A percentile compares a stretch with the other conserved stretches of the same genome.
Evolutionary conservation across 2,329 filamentous ascomycete genomes (phyloP).

Genomic region (Cordyceps tenuipes): DNA sequence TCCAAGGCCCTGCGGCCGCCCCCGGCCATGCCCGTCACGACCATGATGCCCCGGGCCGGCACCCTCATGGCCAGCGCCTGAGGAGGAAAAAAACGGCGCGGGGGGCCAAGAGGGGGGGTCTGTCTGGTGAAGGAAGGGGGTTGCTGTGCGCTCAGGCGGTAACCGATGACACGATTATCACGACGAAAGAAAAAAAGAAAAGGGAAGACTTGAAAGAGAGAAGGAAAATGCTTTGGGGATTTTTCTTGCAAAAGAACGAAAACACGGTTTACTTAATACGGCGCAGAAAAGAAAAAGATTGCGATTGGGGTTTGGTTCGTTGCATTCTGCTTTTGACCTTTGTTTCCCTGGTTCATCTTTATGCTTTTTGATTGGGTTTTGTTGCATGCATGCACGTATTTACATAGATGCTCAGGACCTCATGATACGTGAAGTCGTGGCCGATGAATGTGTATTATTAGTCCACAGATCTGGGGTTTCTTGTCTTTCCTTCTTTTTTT

Average conservation of each 20-base stretch:
- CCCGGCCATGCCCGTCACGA: conserved; percentile 23
- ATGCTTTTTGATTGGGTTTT: neutral
- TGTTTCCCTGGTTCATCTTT: neutral
- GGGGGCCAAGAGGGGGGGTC: neutral
- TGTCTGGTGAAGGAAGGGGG: neutral
- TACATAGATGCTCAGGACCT: neutral
- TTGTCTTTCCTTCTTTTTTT: neutral
- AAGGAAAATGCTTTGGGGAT: neutral
- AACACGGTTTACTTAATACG: neutral
- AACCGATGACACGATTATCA: neutral
- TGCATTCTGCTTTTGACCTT: neutral
- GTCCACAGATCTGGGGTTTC: neutral
- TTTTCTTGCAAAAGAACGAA: neutral
- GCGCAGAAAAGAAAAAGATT: neutral
- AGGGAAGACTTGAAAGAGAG: no score
- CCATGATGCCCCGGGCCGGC: conserved; percentile 21
- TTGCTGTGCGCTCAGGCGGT: neutral
- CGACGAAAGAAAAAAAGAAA: neutral
- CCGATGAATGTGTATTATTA: neutral
- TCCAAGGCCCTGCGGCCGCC: conserved; percentile 23
- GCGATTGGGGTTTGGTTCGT: neutral
- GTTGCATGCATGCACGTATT: neutral
- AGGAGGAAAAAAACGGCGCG: neutral
- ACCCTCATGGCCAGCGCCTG: conserved; percentile 9
- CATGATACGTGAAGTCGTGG: neutral